Evolutionary conservation across 2,329 filamentous ascomycete species (phyloP).

Genomic region (Tolypocladium amazonense): DNA sequence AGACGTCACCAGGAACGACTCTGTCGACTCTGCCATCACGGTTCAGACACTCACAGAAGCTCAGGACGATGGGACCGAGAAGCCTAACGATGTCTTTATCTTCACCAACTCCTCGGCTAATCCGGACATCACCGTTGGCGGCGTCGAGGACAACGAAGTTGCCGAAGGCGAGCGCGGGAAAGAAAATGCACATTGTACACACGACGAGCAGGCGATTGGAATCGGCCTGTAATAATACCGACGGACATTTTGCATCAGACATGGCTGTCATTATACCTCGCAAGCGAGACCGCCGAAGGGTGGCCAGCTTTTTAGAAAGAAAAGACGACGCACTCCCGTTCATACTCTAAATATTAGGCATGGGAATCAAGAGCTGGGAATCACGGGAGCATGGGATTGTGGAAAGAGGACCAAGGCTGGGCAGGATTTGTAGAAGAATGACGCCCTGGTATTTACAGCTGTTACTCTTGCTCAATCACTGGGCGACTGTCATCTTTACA

Average conservation of each 20-base stretch:
- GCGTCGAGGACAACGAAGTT: neutral
- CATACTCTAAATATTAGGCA: neutral
- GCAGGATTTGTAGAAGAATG: neutral
- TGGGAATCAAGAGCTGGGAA: neutral
- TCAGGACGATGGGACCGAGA: constrained; percentile 8
- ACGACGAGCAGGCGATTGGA: neutral
- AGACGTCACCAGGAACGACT: constrained; percentile 8
- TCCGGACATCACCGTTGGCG: neutral
- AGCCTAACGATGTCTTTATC: constrained; percentile 3
- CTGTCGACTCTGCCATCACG: constrained; percentile 12
- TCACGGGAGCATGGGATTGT: neutral
- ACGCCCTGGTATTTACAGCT: neutral
- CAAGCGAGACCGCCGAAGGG: neutral
- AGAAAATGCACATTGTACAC: neutral
- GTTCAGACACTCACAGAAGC: constrained; percentile 9
- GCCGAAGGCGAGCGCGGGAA: neutral
- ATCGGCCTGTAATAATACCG: neutral
- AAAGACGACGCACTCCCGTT: neutral
- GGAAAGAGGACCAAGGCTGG: neutral
- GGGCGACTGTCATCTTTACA: neutral
- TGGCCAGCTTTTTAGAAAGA: neutral
- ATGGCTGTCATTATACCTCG: neutral
- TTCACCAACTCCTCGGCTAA: neutral
- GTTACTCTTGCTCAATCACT: neutral
- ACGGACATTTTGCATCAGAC: neutral